Conservation (phyloP, 2,329 filamentous ascomycete species). For the Claviceps pusilla region DNA sequence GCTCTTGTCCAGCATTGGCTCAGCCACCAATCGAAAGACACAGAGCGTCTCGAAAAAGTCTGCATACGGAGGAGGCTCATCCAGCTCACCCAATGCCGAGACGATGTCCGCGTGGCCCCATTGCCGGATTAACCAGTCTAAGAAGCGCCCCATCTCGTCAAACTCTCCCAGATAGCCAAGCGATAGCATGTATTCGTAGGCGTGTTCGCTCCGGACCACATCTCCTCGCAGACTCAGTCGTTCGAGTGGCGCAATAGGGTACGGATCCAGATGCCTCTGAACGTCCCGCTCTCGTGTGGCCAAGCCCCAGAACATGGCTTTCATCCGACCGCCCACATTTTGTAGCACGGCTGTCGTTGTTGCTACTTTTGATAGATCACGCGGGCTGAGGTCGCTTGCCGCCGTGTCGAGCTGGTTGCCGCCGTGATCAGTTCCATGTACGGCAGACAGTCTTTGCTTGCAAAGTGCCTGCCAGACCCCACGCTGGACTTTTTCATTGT, state of each 20-base stretch:
- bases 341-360: conserved; percentile 7
- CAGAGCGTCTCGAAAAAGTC: conserved; percentile 26
- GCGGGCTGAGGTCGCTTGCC: too few species aligned
- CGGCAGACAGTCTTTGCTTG: not conserved
- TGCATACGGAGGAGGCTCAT: conserved; percentile 19
- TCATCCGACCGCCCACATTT: conserved; percentile 12
- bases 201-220: conserved; percentile 22
- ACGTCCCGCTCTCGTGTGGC: conserved; percentile 11
- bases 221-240: conserved; percentile 19
- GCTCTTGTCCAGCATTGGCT: conserved; percentile 23
- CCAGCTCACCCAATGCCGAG: conserved; percentile 20
- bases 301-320: conserved; percentile 14
- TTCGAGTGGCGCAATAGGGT: conserved; percentile 18
- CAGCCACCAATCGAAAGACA: conserved; percentile 33
- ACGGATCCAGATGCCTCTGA: conserved; percentile 8
- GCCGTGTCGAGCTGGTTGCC: not conserved
- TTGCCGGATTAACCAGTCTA: conserved; percentile 43
- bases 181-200: conserved; percentile 46
- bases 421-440: too few species aligned
- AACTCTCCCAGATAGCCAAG: conserved; percentile 47
- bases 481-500: not conserved
- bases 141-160: conserved; percentile 38
- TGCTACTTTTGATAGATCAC: not conserved
- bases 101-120: conserved; percentile 22
- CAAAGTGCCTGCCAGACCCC: not conserved